These are phyloP conservation scores for Ehretia macrophylla DNA, from an alignment of 257 asterid species.

Conservation along the genomic window DNA sequence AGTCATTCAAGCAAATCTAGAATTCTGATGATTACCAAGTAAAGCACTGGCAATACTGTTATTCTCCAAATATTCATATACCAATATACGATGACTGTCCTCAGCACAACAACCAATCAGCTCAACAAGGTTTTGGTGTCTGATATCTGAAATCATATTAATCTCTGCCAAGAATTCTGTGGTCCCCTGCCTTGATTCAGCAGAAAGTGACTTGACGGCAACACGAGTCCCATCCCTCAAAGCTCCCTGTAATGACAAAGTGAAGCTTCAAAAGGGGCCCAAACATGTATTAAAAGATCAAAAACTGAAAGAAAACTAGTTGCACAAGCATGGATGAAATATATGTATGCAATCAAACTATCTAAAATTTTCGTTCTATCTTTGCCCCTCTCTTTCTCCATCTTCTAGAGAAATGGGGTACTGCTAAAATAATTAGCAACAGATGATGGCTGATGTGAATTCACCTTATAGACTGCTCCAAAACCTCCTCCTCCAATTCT, in stretches of 20 bases:
- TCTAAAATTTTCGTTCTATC: not conserved
- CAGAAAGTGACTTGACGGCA: slow-evolving; percentile 78
- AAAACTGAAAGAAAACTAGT: not conserved
- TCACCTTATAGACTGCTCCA: slow-evolving; percentile 73
- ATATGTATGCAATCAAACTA: not conserved
- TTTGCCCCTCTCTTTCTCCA: no score
- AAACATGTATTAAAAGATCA: not conserved
- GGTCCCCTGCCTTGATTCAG: slow-evolving; percentile 74
- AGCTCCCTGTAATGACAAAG: slow-evolving; percentile 48
- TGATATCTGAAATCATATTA: slow-evolving; percentile 54
- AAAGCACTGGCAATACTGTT: slow-evolving; percentile 74
- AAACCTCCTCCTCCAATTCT: slow-evolving; percentile 84
- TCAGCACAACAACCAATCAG: slow-evolving; percentile 76
- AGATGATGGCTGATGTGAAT: not conserved
- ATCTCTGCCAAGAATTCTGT: slow-evolving; percentile 76
- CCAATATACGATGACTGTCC: slow-evolving; percentile 54
- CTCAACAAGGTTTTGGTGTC: slow-evolving; percentile 70
- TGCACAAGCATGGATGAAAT: not conserved
- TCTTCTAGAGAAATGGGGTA: not conserved
- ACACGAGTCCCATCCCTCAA: slow-evolving; percentile 70
- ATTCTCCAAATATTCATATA: slow-evolving; percentile 79
- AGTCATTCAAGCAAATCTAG: not conserved
- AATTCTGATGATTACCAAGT: slow-evolving; percentile 41
- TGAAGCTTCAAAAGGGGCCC: slow-evolving; percentile 2
- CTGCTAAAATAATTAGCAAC: not conserved